Evolutionary conservation across 371 early-diverging fungal species (phyloP).

Genomic region (Coemansia sp.): DNA sequence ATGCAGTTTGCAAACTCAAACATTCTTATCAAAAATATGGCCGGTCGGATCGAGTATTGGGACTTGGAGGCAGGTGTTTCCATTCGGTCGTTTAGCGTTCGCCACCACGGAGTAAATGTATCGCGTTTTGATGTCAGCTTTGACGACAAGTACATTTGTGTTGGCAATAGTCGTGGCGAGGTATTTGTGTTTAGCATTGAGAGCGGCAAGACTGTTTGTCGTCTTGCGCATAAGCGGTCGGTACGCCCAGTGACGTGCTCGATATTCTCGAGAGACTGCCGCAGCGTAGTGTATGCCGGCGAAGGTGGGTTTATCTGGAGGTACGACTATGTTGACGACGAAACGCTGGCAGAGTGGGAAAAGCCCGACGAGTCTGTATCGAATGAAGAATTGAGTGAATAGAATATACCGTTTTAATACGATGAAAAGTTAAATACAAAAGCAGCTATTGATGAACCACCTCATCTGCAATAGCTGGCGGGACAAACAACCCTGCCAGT

Average conservation of each 20-base stretch:
- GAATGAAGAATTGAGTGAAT: constrained; percentile 16
- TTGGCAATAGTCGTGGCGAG: constrained; percentile 70
- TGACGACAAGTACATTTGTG: constrained; percentile 71
- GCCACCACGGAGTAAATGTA: constrained; percentile 55
- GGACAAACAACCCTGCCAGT: constrained; percentile 42
- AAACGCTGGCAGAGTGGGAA: constrained; percentile 71
- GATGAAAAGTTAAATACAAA: not conserved
- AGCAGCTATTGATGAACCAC: not conserved
- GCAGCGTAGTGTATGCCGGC: constrained; percentile 71
- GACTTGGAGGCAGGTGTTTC: constrained; percentile 56
- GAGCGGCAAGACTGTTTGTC: constrained; percentile 63
- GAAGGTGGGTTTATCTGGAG: constrained; percentile 84
- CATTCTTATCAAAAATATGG: constrained; percentile 70
- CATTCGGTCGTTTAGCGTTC: constrained; percentile 55
- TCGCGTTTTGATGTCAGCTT: constrained; percentile 67
- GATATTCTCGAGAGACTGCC: constrained; percentile 73
- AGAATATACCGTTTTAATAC: not conserved
- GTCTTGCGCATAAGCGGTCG: constrained; percentile 74
- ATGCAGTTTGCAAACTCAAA: constrained; percentile 66
- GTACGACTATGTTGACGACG: constrained; percentile 78
- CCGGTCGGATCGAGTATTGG: constrained; percentile 77
- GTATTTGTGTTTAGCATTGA: constrained; percentile 69
- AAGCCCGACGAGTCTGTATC: constrained; percentile 35
- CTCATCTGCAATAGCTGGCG: not conserved
- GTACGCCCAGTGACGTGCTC: constrained; percentile 77